Percentiles rank a stretch among this genome's conserved stretches.
Evolutionary conservation across 805 yeast species (phyloP).

Genomic region (Alloascoidea africana): DNA sequence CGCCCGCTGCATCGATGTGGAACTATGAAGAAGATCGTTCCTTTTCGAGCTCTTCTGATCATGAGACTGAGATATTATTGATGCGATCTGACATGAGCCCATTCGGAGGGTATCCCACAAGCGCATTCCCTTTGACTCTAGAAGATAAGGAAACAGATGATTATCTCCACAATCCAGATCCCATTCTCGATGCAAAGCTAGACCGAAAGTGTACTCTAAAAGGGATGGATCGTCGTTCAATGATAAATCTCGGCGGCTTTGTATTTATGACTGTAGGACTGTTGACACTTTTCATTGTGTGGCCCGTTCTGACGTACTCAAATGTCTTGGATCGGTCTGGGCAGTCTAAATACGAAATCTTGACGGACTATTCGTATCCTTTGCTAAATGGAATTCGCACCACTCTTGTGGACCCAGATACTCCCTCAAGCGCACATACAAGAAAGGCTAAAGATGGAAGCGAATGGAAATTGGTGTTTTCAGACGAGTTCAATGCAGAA

Average conservation of each 20-base stretch:
- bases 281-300: slow-evolving; percentile 51
- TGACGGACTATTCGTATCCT: slow-evolving; percentile 45
- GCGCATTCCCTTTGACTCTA: slow-evolving; percentile 79
- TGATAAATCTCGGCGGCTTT: slow-evolving; percentile 21
- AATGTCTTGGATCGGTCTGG: slow-evolving; percentile 30
- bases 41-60: too few species aligned
- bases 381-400: slow-evolving; percentile 43
- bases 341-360: slow-evolving; percentile 17
- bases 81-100: slow-evolving; percentile 36
- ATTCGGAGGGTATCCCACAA: slow-evolving; percentile 94
- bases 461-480: slow-evolving; percentile 63
- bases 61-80: too few species aligned
- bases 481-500: slow-evolving; percentile 82
- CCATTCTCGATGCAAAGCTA: slow-evolving; percentile 76
- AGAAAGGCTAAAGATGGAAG: slow-evolving; percentile 46
- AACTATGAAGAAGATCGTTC: too few species aligned
- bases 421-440: slow-evolving; percentile 37
- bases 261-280: slow-evolving; percentile 43
- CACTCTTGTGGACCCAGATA: slow-evolving; percentile 51
- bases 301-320: slow-evolving; percentile 76
- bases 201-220: slow-evolving; percentile 26
- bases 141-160: slow-evolving; percentile 95
- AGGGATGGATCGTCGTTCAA: slow-evolving; percentile 19
- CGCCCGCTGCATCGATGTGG: too few species aligned
- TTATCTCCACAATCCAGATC: slow-evolving; percentile 91